Evolutionary conservation across 2,329 filamentous ascomycete species (phyloP).

Genomic region (Hymenoscyphus infarciens): DNA sequence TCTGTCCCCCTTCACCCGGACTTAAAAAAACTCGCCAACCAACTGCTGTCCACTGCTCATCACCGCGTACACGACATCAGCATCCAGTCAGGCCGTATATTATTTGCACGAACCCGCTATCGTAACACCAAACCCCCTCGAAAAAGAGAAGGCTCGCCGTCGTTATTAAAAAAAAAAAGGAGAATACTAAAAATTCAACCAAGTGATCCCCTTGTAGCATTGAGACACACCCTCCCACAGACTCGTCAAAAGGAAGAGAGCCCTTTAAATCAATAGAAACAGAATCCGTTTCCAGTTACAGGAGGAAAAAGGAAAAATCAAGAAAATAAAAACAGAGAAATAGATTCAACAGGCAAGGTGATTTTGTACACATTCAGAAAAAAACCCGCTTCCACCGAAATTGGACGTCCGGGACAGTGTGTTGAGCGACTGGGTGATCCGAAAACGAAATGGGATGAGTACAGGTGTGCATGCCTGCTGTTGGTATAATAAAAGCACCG

Average conservation of each 20-base stretch:
- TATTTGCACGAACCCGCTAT: constrained; percentile 7
- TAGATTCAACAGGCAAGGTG: constrained; percentile 23
- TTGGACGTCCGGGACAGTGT: neutral
- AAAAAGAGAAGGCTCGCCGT: constrained; percentile 14
- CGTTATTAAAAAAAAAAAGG: constrained; percentile 25
- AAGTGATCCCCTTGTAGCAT: constrained; percentile 10
- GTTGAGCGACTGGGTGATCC: constrained; percentile 11
- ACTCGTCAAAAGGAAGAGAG: constrained; percentile 9
- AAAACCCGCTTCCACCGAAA: neutral
- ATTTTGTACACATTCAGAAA: constrained; percentile 3
- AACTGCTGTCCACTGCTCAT: constrained; percentile 2
- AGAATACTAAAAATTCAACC: constrained; percentile 12
- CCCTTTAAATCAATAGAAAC: neutral
- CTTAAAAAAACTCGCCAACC: neutral
- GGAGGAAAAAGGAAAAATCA: constrained; percentile 16
- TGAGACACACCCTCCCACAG: constrained; percentile 7
- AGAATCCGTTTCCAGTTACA: constrained; percentile 6
- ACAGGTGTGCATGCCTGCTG: constrained; percentile 24
- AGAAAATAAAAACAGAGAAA: constrained; percentile 29
- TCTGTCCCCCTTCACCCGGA: neutral
- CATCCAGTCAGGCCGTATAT: constrained; percentile 1
- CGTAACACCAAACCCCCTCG: constrained; percentile 5
- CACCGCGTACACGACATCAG: constrained; percentile 16
- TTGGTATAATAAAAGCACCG: constrained; percentile 34
- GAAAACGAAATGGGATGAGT: constrained; percentile 23